Evolutionary conservation across 2,329 filamentous ascomycete species (phyloP).

Genomic region (Alternaria postmessia): DNA sequence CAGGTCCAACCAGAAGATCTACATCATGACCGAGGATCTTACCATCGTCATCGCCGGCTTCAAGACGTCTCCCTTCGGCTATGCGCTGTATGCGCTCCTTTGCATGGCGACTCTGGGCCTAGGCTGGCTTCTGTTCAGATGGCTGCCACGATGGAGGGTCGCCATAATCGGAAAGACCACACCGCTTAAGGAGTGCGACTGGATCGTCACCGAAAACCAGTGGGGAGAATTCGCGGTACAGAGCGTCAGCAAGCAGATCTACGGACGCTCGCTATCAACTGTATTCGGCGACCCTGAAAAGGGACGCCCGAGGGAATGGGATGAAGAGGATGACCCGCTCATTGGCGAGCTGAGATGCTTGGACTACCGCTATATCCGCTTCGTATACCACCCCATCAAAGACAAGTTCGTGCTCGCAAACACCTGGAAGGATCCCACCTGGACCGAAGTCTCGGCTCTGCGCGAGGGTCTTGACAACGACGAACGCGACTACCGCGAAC

Average conservation of each 20-base stretch:
- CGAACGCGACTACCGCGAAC: slow-evolving; percentile 81
- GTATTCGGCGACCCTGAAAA: slow-evolving; percentile 75
- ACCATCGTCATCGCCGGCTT: slow-evolving; percentile 95
- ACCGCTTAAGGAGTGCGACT: slow-evolving; percentile 77
- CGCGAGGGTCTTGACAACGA: slow-evolving; percentile 85
- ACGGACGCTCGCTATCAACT: slow-evolving; percentile 69
- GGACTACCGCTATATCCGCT: slow-evolving; percentile 92
- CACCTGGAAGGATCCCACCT: slow-evolving; percentile 93
- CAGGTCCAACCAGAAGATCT: slow-evolving; percentile 85
- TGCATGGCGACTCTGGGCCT: slow-evolving; percentile 78
- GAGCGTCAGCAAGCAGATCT: slow-evolving; percentile 66
- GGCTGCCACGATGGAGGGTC: slow-evolving; percentile 89
- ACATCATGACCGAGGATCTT: slow-evolving; percentile 91
- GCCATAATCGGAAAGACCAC: slow-evolving; percentile 73
- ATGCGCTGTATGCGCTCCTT: slow-evolving; percentile 71
- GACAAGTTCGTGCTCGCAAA: slow-evolving; percentile 88
- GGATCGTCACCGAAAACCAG: slow-evolving; percentile 97
- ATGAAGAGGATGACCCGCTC: slow-evolving; percentile 77
- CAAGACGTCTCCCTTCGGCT: slow-evolving; percentile 75
- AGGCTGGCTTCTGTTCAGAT: slow-evolving; percentile 84
- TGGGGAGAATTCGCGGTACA: slow-evolving; percentile 92
- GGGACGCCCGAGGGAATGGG: slow-evolving; percentile 70
- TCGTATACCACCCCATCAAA: slow-evolving; percentile 87
- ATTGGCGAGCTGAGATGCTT: slow-evolving; percentile 77
- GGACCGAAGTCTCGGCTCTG: slow-evolving; percentile 79